Evolutionary conservation across 108 stramenopile species (phyloP), one percentile per base, ranked within the genome.

Genomic region (Skeletonema menzelii): DNA sequence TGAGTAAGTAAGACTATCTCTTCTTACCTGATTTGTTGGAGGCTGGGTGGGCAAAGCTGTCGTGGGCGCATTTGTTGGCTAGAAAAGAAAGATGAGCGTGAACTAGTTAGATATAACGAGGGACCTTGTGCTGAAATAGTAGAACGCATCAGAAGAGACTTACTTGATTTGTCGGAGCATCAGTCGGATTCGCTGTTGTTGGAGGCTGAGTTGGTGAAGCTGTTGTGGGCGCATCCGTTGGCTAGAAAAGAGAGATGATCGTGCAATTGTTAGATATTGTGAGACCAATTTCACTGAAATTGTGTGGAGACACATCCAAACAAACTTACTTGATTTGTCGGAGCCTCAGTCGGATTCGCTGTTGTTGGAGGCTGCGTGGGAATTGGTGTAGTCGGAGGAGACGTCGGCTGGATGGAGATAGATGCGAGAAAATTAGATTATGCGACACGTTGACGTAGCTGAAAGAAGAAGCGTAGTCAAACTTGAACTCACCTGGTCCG

Each of bases 171-270:
- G 40, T 42, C 15, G 40, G 40, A 2, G 15, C 40, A 3, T 42
- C 40, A 24, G 56, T 67, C 20, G 65, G 57, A 13, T 26, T 47
- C 6, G 65, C 65, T 42, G 56, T 67, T 7, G 65, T 47, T 17
- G 46, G 22, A 8, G 49, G 22, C 8, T 53, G 49, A 8, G 49
- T 53, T 1, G 49, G 49, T 10, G 11, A 31, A n/a, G n/a, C n/a
- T n/a, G n/a, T n/a, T n/a, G n/a, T n/a, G n/a, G n/a, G n/a, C n/a
- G n/a, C n/a, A n/a, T n/a, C n/a, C n/a, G n/a, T n/a, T 37, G 35
- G 35, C 35, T 37, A 11, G 8, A 37, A 37, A 37, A 37, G 11
- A 31, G 30, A 31, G 30, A 32, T 32, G 2, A 32, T 32, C n/a
- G n/a, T 32, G 31, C 15, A n/a, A 42, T 42, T 0, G 15, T 42